A percentile compares a stretch with the other conserved stretches of the same genome.
Evolutionary conservation across 805 yeast genomes (phyloP).

Genomic region (Candida fluviatilis): DNA sequence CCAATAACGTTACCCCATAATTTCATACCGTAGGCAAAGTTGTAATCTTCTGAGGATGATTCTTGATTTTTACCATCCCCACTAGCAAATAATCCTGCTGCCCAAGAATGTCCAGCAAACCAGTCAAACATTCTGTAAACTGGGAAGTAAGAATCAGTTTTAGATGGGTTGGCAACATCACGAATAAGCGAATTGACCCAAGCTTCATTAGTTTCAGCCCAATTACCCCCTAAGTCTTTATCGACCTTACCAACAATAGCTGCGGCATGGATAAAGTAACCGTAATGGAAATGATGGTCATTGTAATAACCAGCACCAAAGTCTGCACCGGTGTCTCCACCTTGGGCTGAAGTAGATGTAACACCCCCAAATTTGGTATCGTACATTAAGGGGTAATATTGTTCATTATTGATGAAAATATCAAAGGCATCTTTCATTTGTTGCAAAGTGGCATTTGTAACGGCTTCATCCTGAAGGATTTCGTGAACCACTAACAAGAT

Average conservation of each 20-base stretch:
- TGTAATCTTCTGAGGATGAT: constrained; percentile 70
- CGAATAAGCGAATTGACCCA: constrained; percentile 62
- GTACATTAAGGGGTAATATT: constrained; percentile 47
- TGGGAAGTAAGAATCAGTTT: constrained; percentile 59
- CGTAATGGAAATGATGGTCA: constrained; percentile 87
- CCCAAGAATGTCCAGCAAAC: constrained; percentile 78
- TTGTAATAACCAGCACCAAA: constrained; percentile 77
- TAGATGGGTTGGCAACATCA: constrained; percentile 64
- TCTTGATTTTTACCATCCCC: constrained; percentile 79
- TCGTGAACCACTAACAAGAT: constrained; percentile 49
- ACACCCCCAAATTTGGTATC: constrained; percentile 55
- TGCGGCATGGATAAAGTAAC: constrained; percentile 79
- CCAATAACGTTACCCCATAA: constrained; percentile 62
- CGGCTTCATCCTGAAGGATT: constrained; percentile 40
- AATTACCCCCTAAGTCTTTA: constrained; percentile 44
- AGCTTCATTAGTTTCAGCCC: constrained; percentile 45
- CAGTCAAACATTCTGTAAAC: constrained; percentile 70
- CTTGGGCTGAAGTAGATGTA: constrained; percentile 46
- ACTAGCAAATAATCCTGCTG: constrained; percentile 62
- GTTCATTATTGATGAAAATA: constrained; percentile 36
- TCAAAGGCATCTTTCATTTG: constrained; percentile 43
- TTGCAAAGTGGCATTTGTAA: constrained; percentile 29
- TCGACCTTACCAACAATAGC: constrained; percentile 74
- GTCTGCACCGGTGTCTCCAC: constrained; percentile 46
- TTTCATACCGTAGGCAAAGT: constrained; percentile 64